Conservation (phyloP, 345 rosid genomes). For the Schrenkiella parvula region DNA sequence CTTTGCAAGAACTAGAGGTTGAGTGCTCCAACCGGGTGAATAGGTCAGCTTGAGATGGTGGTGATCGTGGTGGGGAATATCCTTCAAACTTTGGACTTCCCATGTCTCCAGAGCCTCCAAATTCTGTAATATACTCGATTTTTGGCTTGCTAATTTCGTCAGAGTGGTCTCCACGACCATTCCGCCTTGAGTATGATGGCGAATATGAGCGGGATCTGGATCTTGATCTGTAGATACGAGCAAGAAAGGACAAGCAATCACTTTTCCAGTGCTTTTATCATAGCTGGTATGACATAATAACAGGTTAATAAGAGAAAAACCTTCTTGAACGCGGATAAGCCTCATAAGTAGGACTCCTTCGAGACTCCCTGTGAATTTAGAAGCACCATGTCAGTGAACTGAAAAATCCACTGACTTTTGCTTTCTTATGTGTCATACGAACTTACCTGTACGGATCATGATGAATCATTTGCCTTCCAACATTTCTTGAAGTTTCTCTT, state of each 20-base stretch:
- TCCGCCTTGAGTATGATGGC: conserved; percentile 68
- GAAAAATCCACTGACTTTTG: not conserved
- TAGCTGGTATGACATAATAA: conserved; percentile 11
- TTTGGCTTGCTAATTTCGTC: conserved; percentile 69
- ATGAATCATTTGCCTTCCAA: conserved; percentile 64
- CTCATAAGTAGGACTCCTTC: conserved; percentile 95
- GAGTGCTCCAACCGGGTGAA: conserved; percentile 99
- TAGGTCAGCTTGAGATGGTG: conserved; percentile 59
- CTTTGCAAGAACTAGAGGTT: conserved; percentile 96
- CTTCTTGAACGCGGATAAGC: conserved; percentile 88
- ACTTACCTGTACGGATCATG: conserved; percentile 88
- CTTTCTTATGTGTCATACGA: not conserved
- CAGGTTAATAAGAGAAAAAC: conserved; percentile 33
- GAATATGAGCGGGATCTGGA: conserved; percentile 80
- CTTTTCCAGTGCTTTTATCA: not conserved
- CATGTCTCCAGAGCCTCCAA: conserved; percentile 73
- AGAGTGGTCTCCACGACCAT: conserved; percentile 52
- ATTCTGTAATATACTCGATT: conserved; percentile 91
- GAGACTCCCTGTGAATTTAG: conserved; percentile 51
- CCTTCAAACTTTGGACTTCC: conserved; percentile 68
- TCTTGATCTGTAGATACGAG: conserved; percentile 46
- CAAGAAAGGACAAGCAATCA: not conserved
- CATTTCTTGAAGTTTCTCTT: conserved; percentile 63
- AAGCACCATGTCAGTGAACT: conserved; percentile 17
- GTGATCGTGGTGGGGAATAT: conserved; percentile 89